phyloP scores from a whole-genome alignment of 371 early-diverging fungal genomes.

The Parasitella parasitica region DNA sequence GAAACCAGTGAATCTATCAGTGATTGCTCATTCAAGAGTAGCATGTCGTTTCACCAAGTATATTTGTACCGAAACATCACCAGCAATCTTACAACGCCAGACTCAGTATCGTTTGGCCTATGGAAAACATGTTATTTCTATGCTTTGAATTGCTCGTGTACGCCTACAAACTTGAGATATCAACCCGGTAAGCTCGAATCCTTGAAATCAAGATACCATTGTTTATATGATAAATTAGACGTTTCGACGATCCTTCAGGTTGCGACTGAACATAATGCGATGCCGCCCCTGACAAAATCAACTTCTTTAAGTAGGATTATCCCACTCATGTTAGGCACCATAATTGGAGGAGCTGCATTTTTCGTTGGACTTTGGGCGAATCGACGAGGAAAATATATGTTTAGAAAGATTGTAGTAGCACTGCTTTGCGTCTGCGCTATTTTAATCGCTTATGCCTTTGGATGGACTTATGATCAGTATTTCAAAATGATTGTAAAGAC shows the following conservation, averaged over 20 bases:
- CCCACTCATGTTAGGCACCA: slow-evolving; percentile 27
- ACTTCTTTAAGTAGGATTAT: slow-evolving; percentile 23
- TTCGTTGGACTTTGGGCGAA: slow-evolving; percentile 26
- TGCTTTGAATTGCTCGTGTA: slow-evolving; percentile 38
- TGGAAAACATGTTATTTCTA: slow-evolving; percentile 45
- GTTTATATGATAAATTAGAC: slow-evolving; percentile 15
- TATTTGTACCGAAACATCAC: slow-evolving; percentile 29
- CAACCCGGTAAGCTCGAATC: slow-evolving; percentile 29
- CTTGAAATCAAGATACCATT: background rate
- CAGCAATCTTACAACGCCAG: slow-evolving; percentile 28
- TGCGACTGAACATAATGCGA: slow-evolving; percentile 24
- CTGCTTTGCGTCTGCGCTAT: slow-evolving; percentile 12
- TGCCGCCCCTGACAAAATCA: slow-evolving; percentile 10
- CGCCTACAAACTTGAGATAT: slow-evolving; percentile 28
- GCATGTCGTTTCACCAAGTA: slow-evolving; percentile 33
- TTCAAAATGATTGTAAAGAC: slow-evolving; percentile 15
- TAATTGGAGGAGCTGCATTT: slow-evolving; percentile 19
- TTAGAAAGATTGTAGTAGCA: slow-evolving; percentile 22
- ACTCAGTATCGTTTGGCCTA: slow-evolving; percentile 39
- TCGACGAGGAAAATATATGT: slow-evolving; percentile 10
- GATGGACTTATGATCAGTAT: slow-evolving; percentile 20
- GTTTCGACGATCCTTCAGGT: slow-evolving; percentile 23
- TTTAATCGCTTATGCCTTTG: slow-evolving; percentile 19
- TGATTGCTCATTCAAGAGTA: slow-evolving; percentile 26
- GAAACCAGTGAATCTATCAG: slow-evolving; percentile 31